Base-by-base conservation (phyloP, 371 early-diverging fungal genomes). In the Choanephora cucurbitarum region DNA sequence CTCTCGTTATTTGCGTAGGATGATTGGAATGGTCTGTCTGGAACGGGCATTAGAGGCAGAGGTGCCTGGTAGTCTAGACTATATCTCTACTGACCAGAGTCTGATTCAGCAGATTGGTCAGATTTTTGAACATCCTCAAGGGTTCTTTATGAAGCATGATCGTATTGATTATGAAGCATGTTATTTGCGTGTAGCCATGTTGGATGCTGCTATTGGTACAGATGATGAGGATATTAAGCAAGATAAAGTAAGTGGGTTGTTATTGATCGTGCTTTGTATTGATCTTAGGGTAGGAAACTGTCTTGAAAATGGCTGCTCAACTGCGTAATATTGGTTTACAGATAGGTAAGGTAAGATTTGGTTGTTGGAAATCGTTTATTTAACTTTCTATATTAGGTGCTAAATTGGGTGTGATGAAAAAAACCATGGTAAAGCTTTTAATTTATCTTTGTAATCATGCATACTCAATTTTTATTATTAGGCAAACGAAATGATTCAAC, bases 401-500 rank as follows among this genome's bases (percentile, higher is more conserved):
- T 17, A 58, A 50, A 37, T 39, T 70, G 17, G 73, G 69, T 40
- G 62, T 60, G 13, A 59, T 68, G 42, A 60, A 62, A n/a, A 62
- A 69, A 10, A 68, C 64, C 2, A 58, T 64, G 41, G 67, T 67
- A 62, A 62, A 37, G 13, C 40, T 47, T 41, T 53, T n/a, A n/a
- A n/a, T n/a, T n/a, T n/a, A n/a, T n/a, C n/a, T n/a, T n/a, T n/a
- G n/a, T 15, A 13, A 56, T 45, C 39, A 22, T n/a, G n/a, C 33
- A 6, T 14, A 32, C 32, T 28, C 5, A 28, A 28, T 28, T 28
- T 41, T 5, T 50, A 23, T 18, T 22, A 47, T 15, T 57, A 75
- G 75, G 77, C 74, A 37, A 70, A 62, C 44, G 78, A 73, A 60
- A 64, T 58, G 17, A 51, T 72, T 33, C 74, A 73, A 40, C 48